Evolutionary conservation across 1,284 basidiomycete genomes (phyloP), one percentile per base, ranked within the genome.

Genomic region (Leucoagaricus sp.): DNA sequence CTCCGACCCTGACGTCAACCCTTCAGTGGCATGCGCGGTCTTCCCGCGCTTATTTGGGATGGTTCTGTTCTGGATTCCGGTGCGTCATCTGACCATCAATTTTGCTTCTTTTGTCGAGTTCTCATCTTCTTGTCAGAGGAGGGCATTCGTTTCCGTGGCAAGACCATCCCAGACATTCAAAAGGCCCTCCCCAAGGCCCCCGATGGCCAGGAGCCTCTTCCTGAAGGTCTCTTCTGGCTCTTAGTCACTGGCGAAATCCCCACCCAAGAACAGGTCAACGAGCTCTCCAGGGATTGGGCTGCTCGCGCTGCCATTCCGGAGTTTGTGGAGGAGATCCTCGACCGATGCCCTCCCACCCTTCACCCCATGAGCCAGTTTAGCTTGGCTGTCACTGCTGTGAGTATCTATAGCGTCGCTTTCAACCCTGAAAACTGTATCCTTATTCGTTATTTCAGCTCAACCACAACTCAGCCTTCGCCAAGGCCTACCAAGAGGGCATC

Each of bases 311-410:
- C 87, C 57, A 85, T 98, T 64, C 94, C 95, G 49, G 87, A 91
- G 60, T 95, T 96, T 66, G 90, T 97, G 36, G 94, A 97, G 75
- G 93, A 96, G 68, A 83, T 96, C 65, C 84, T 98, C 57, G 95
- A 98, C 78, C 80, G 91, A 71, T 95, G 92, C 79, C 93, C 94
- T 58, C 92, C 93, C 55, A 95, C 93, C 28, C 83, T 97, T 55
- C 95, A 97, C 76, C 94, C 94, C 63, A 98, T 97, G 94, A 93
- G 89, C 74, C 94, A 98, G 77, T 96, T 98, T 79, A 89, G 89
- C 71, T 80, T 96, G 69, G 95, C 94, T 61, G 92, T 96, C 64
- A 96, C 94, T 64, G 94, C 95, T 45, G 92, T 94, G 72, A 62
- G 86, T 78, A n/a, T n/a, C 50, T 60, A 45, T 58, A 58, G 29